Percentiles rank a stretch among this genome's conserved stretches.
phyloP scores from a whole-genome alignment of 306 rosid species.

The Vachellia pachyceras region DNA sequence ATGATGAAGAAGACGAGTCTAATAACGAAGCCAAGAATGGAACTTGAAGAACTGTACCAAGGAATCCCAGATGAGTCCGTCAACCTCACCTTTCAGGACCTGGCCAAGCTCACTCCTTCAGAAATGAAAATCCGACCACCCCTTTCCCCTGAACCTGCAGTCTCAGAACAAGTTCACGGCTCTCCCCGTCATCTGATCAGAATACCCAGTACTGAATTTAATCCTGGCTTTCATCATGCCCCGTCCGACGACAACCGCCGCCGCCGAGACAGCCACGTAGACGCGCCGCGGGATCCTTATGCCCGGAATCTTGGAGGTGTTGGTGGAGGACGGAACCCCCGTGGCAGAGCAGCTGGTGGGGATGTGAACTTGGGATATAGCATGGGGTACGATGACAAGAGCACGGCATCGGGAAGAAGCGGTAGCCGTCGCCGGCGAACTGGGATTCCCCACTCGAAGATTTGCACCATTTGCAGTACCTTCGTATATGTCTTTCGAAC shows the following conservation, averaged over 20 bases:
- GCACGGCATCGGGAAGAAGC: conserved; percentile 47
- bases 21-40: conserved; percentile 55
- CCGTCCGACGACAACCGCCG: conserved; percentile 4
- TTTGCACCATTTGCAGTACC: conserved; percentile 69
- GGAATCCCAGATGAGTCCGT: conserved; percentile 91
- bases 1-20: conserved; percentile 37
- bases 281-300: conserved; percentile 19
- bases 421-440: conserved; percentile 56
- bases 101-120: conserved; percentile 51
- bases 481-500: conserved; percentile 69
- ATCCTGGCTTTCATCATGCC: conserved; percentile 54
- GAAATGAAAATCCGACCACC: conserved; percentile 30
- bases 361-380: not conserved
- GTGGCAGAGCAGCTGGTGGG: conserved; percentile 15
- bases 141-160: conserved; percentile 7
- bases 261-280: not conserved
- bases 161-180: conserved; percentile 21
- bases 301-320: conserved; percentile 34
- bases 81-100: conserved; percentile 82
- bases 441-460: conserved; percentile 86
- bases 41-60: conserved; percentile 75
- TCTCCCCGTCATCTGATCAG: conserved; percentile 38
- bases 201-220: conserved; percentile 73
- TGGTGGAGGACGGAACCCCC: conserved; percentile 29
- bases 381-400: conserved; percentile 46